Evolutionary conservation across 371 early-diverging fungal species (phyloP).

Genomic region (Mortierella sp.): DNA sequence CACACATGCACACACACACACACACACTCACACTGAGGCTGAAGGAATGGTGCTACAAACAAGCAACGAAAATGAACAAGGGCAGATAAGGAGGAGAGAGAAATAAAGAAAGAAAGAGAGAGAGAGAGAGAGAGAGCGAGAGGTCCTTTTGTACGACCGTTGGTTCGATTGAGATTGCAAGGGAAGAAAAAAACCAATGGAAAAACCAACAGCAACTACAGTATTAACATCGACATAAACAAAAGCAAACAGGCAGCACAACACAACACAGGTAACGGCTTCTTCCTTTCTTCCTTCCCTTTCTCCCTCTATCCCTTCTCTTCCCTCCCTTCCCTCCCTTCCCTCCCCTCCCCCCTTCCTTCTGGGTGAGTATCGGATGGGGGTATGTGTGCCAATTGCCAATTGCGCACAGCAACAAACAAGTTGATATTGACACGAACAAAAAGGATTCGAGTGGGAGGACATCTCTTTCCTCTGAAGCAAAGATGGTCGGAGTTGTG

Average conservation of each 20-base stretch:
- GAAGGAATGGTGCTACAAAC: conserved; percentile 4
- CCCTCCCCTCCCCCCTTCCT: not conserved
- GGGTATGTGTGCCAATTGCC: not conserved
- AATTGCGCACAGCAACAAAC: not conserved
- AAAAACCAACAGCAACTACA: not conserved
- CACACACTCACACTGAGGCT: not conserved
- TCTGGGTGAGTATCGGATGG: not conserved
- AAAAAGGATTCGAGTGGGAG: not conserved
- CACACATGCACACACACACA: not conserved
- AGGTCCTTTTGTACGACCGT: not conserved
- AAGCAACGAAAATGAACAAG: not conserved
- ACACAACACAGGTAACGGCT: not conserved
- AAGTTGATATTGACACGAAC: not conserved
- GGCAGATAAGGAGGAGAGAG: not conserved
- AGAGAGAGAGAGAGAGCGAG: not conserved
- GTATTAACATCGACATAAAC: not conserved
- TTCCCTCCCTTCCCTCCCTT: not conserved
- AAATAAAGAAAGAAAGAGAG: no score
- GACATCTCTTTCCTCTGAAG: not conserved
- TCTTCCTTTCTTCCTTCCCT: not conserved
- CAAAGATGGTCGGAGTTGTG: no score
- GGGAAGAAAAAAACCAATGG: not conserved
- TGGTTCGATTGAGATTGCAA: not conserved
- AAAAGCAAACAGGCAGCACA: not conserved
- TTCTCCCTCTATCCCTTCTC: no score